Percentiles rank a stretch among this genome's conserved stretches.
Evolutionary conservation across 2,329 filamentous ascomycete genomes (phyloP).

Genomic region (Pestalotiopsis sp.): DNA sequence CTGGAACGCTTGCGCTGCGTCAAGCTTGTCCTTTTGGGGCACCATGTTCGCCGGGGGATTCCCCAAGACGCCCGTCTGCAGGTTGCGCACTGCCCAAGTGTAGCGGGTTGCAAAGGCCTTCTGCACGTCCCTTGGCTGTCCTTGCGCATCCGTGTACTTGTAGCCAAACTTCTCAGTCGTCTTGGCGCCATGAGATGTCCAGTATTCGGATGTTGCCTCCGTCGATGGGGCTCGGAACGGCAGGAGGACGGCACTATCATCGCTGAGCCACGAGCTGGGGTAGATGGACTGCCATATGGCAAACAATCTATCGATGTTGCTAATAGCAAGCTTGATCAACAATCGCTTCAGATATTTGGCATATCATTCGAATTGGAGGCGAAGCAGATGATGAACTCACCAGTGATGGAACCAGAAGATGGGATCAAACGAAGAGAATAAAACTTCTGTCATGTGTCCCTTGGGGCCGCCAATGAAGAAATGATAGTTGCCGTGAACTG

Average conservation of each 20-base stretch:
- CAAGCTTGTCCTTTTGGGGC: background rate
- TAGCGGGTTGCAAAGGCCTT: background rate
- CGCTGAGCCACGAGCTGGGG: conserved; percentile 15
- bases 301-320: conserved; percentile 27
- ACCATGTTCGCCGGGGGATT: background rate
- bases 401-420: conserved; percentile 27
- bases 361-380: background rate
- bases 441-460: conserved; percentile 28
- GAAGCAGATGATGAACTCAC: background rate
- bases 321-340: background rate
- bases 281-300: conserved; percentile 29
- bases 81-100: background rate
- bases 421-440: conserved; percentile 28
- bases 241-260: background rate
- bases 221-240: background rate
- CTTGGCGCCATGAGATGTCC: background rate
- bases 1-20: background rate
- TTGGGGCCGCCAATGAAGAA: conserved; percentile 17
- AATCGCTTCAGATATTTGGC: background rate
- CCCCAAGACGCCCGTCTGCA: background rate
- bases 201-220: background rate
- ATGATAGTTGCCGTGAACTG: conserved; percentile 23
- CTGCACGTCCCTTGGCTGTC: background rate
- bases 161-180: background rate
- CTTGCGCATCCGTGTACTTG: background rate